A percentile compares a stretch with the other conserved stretches of the same genome.
Conservation (phyloP, 2,329 filamentous ascomycete species). For the Acrodontium crateriforme region DNA sequence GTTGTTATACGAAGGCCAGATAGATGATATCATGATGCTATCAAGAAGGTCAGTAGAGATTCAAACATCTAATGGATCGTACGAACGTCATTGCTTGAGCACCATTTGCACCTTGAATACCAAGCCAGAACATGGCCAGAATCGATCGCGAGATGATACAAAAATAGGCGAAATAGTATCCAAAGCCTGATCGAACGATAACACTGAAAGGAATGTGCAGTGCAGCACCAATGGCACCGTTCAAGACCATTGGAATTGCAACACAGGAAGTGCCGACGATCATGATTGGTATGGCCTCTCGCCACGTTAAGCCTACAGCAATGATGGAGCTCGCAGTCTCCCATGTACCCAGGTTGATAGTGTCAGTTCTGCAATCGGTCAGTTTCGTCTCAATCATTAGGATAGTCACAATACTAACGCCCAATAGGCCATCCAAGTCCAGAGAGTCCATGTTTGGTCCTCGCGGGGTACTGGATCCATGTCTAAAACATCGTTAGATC, state of each 20-base stretch:
- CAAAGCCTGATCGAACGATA: slow-evolving; percentile 40
- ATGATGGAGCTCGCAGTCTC: slow-evolving; percentile 33
- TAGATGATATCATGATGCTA: slow-evolving; percentile 26
- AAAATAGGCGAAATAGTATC: slow-evolving; percentile 37
- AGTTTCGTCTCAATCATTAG: too few relatives aligned
- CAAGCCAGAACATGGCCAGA: slow-evolving; percentile 20
- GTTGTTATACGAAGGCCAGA: slow-evolving; percentile 42
- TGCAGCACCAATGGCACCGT: slow-evolving; percentile 40
- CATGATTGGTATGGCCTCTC: slow-evolving; percentile 34
- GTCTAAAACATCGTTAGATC: too few relatives aligned
- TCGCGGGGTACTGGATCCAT: slow-evolving; percentile 22
- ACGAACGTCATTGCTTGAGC: slow-evolving; percentile 8
- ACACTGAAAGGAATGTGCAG: slow-evolving; percentile 43
- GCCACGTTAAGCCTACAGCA: slow-evolving; percentile 41
- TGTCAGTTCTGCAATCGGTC: too few relatives aligned
- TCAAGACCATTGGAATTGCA: slow-evolving; percentile 31
- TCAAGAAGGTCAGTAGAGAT: too few relatives aligned
- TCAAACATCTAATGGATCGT: too few relatives aligned
- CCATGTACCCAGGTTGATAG: slow-evolving; percentile 24
- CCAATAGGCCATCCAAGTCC: slow-evolving; percentile 30
- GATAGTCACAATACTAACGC: too few relatives aligned
- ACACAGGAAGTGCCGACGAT: slow-evolving; percentile 15
- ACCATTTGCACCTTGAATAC: slow-evolving; percentile 11
- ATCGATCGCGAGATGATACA: slow-evolving; percentile 17
- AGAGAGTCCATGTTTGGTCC: slow-evolving; percentile 20